Conservation (phyloP, 2,329 filamentous ascomycete genomes). For the Fonsecaea nubica region DNA sequence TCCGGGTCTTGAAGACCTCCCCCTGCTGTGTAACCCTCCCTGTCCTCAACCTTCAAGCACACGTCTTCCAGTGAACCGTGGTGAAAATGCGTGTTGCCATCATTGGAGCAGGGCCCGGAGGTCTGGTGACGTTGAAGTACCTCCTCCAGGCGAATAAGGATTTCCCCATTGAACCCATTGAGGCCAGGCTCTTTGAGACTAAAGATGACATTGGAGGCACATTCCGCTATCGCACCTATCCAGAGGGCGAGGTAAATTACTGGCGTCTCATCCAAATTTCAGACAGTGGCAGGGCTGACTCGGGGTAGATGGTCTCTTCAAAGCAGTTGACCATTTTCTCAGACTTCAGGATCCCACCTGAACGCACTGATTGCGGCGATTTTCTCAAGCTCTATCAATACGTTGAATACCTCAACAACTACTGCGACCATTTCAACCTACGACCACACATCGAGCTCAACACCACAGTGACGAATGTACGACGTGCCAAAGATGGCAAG, state of each 20-base stretch:
- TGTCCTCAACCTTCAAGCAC: neutral
- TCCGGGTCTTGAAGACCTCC: constrained; percentile 11
- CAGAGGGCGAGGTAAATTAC: constrained; percentile 18
- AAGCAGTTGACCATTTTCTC: constrained; percentile 21
- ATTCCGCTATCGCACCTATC: constrained; percentile 20
- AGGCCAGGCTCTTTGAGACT: constrained; percentile 19
- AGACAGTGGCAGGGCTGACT: constrained; percentile 4
- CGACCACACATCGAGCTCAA: constrained; percentile 22
- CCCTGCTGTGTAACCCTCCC: neutral
- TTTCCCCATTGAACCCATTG: constrained; percentile 11
- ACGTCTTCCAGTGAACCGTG: neutral
- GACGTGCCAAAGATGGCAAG: constrained; percentile 14
- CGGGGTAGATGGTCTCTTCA: constrained; percentile 18
- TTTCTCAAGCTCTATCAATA: constrained; percentile 18
- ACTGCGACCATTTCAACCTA: constrained; percentile 18
- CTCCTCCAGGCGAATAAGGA: constrained; percentile 17
- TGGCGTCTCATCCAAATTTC: neutral
- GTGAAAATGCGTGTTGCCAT: constrained; percentile 21
- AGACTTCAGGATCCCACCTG: constrained; percentile 17
- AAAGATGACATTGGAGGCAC: constrained; percentile 25
- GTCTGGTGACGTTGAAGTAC: constrained; percentile 24
- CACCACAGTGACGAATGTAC: constrained; percentile 18
- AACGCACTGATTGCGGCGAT: constrained; percentile 8
- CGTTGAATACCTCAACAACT: constrained; percentile 20
- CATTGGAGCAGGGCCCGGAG: constrained; percentile 23